A percentile compares a stretch with the other conserved stretches of the same genome.
Evolutionary conservation across 352 stramenopile genomes (phyloP).

Genomic region (Elongisporangium prolatum): DNA sequence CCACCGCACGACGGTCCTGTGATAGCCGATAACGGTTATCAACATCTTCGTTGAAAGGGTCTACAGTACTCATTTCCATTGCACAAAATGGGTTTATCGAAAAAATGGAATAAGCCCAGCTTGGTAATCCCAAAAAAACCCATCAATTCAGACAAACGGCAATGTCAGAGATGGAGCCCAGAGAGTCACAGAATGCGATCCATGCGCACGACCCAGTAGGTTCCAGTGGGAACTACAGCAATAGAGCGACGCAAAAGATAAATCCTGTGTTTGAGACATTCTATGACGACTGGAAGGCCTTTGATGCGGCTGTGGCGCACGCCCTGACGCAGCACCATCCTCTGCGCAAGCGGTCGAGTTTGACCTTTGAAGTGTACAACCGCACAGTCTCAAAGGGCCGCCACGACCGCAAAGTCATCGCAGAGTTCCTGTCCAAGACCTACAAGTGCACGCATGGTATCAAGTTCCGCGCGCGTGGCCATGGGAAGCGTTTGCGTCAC

Average conservation of each 20-base stretch:
- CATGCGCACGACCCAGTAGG: background rate
- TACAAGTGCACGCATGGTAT: constrained; percentile 85
- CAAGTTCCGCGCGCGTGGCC: constrained; percentile 72
- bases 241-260: background rate
- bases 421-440: constrained; percentile 77
- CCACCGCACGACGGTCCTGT: constrained; percentile 1
- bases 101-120: too few relatives aligned
- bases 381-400: constrained; percentile 81
- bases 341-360: constrained; percentile 77
- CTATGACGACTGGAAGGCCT: constrained; percentile 71
- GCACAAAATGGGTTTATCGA: too few relatives aligned
- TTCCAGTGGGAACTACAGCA: background rate
- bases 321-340: constrained; percentile 66
- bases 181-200: background rate
- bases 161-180: background rate
- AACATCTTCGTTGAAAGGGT: background rate
- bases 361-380: constrained; percentile 86
- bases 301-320: constrained; percentile 53
- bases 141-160: background rate
- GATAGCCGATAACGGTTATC: background rate
- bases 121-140: too few relatives aligned
- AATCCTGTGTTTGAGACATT: constrained; percentile 50
- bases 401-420: constrained; percentile 67
- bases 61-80: too few relatives aligned
- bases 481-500: constrained; percentile 59